A percentile compares a stretch with the other conserved stretches of the same genome.
These are phyloP conservation scores for Zygoascus sp. DNA, from an alignment of 1,139 yeast species.

Conservation along the genomic window DNA sequence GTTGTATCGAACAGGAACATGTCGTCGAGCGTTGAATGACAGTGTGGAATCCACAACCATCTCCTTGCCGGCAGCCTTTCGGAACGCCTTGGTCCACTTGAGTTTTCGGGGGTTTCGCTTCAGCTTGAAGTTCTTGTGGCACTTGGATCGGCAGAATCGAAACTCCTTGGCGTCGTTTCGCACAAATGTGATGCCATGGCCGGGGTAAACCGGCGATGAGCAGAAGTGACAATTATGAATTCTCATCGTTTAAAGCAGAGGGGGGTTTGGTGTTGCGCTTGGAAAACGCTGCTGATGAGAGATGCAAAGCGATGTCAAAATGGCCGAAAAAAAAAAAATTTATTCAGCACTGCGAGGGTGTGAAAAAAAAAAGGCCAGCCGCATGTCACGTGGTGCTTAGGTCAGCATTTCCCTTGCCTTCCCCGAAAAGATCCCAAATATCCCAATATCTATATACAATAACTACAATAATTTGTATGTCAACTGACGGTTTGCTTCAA, in stretches of 20 bases:
- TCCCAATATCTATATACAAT: no score
- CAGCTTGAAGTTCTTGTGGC: conserved; percentile 96
- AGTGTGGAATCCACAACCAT: conserved; percentile 95
- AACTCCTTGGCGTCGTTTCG: conserved; percentile 98
- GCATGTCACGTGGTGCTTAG: background rate
- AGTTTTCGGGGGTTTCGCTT: conserved; percentile 98
- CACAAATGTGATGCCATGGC: conserved; percentile 96
- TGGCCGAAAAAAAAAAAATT: background rate
- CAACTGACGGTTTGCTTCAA: no score
- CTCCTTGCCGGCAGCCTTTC: conserved; percentile 99
- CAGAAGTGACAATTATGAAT: conserved; percentile 93
- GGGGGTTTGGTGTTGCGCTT: background rate
- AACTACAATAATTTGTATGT: no score
- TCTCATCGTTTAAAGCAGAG: conserved; percentile 59
- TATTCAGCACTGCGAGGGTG: background rate
- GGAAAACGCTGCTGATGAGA: background rate
- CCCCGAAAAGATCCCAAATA: no score
- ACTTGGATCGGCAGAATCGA: conserved; percentile 94
- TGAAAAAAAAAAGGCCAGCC: background rate
- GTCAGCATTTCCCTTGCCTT: no score
- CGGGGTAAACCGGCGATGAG: conserved; percentile 81
- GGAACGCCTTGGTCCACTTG: conserved; percentile 97
- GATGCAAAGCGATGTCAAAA: background rate
- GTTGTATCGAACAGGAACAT: conserved; percentile 96
- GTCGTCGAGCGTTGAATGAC: conserved; percentile 95